Evolutionary conservation across 2,329 filamentous ascomycete genomes (phyloP), one percentile per base, ranked within the genome.

Genomic region (Sarocladium brachiariae): DNA sequence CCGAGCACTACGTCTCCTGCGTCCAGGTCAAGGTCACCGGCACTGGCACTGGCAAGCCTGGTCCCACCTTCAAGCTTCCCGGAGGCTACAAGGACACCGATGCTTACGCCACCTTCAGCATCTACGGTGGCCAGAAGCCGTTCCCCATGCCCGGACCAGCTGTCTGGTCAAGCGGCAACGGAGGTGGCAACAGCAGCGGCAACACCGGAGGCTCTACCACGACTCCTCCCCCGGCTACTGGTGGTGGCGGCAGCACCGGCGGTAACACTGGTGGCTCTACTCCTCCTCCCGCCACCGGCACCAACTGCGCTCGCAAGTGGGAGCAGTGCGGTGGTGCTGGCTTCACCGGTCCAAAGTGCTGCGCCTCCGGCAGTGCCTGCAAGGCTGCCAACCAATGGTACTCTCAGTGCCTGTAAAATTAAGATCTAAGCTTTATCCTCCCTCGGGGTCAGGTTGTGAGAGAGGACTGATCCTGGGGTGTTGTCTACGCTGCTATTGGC

Each of bases 31-130:
- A 55, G 50, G 52, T 59, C 24, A 50, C 49, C 9, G 49, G 51
- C 25, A 53, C 55, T 16, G 58, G 58, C 27, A 55, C 24, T 45
- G 56, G 56, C 27, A 53, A 23, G 2, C 57, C 57, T 19, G 52
- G 53, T 16, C 54, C 52, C 2, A 62, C 58, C 4, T 55, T 63
- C 53, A 58, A 61, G 51, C 58, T 66, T 52, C 63, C 63, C 2
- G 63, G 63, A 24, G 60, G 52, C 18, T 65, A 66, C 54, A 58
- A 54, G 45, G 51, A 55, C 16, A 54, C 27, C 34, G 61, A 65
- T 33, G 51, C 57, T 8, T 58, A 55, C 39, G 55, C 55, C 45
- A 57, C 49, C 47, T 57, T 58, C 48, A 58, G 53, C 56, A 51
- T 60, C 45, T 60, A 56, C 48, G 37, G 35, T 38, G 57, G 57